phyloP scores from a whole-genome alignment of 2,329 filamentous ascomycete genomes.

The Davidsoniella eucalypti region DNA sequence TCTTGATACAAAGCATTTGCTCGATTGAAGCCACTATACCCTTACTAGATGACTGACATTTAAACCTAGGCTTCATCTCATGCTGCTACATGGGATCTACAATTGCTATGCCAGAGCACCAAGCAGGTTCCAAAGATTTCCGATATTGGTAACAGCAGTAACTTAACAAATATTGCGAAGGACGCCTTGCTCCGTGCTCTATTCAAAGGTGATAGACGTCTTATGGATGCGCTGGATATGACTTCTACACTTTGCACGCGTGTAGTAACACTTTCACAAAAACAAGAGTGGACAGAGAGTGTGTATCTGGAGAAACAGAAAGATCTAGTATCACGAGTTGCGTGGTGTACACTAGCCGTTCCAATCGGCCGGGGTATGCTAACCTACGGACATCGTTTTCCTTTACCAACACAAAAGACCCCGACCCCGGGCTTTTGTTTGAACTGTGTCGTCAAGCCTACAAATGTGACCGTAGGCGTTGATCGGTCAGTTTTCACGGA shows the following conservation, averaged over 20 bases:
- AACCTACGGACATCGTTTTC: slow-evolving; percentile 73
- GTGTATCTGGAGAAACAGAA: slow-evolving; percentile 87
- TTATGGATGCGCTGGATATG: slow-evolving; percentile 69
- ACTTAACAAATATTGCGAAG: no score
- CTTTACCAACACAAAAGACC: slow-evolving; percentile 83
- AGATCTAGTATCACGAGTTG: slow-evolving; percentile 70
- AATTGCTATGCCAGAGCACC: slow-evolving; percentile 53
- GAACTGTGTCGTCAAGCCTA: slow-evolving; percentile 79
- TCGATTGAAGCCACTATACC: neutral
- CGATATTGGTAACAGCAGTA: no score
- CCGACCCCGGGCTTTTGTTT: slow-evolving; percentile 81
- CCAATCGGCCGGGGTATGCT: slow-evolving; percentile 76
- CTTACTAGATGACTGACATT: slow-evolving; percentile 2
- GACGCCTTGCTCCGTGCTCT: slow-evolving; percentile 70
- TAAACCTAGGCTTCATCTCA: slow-evolving; percentile 32
- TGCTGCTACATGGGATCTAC: slow-evolving; percentile 55
- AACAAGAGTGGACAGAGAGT: slow-evolving; percentile 67
- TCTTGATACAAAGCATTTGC: neutral
- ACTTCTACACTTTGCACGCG: slow-evolving; percentile 75
- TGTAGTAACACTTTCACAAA: slow-evolving; percentile 57
- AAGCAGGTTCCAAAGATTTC: no score
- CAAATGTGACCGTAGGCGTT: slow-evolving; percentile 82
- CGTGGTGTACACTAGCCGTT: slow-evolving; percentile 73
- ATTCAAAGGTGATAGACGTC: slow-evolving; percentile 79
- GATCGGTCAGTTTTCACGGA: slow-evolving; percentile 79